Base-by-base conservation (phyloP, 1,284 basidiomycete species). In the Rhodotorula sp. region DNA sequence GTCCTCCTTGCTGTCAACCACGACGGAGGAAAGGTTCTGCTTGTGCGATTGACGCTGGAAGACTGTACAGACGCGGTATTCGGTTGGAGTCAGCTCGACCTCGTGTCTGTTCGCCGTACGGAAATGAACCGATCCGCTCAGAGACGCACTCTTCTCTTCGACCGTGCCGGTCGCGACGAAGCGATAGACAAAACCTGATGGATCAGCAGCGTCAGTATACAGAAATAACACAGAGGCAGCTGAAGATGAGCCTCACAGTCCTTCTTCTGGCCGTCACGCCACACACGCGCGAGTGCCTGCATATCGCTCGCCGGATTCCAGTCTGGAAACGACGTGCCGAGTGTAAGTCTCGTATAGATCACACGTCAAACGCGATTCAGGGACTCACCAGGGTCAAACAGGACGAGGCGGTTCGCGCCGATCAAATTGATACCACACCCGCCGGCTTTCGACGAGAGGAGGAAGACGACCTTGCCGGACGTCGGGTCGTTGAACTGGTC, bases 201-300 rank as follows among this genome's bases (percentile, higher is more conserved):
- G 34, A 6, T 23, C 23, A 6, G 18, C 5, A 77, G 34, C 15
- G 47, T 38, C 23, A 66, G 62, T 55, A 31, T 23, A 6, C n/a
- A n/a, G 21, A 21, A 61, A 49, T 26, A 54, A 19, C 34, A 16
- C 47, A 15, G 79, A 34, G 34, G 34, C 34, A 34, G 34, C 34
- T 34, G 5, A 34, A 34, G 34, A 8, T 34, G 8, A 34, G 34
- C 34, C 89, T 67, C 78, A 92, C 94, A 97, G 82, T 95, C 93
- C 87, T 99, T 99, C 87, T 97, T 99, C 82, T 99, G 95, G 0
- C 95, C 95, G 79, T 99, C 95, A 84, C 97, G 91, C 95, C 95
- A 99, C 3, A 99, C 95, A 81, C 95, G 92, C 54, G 95, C 95
- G 8, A 99, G 85, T 15, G 95, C 95, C 81, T 99, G 97, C 81